Evolutionary conservation across 2,329 filamentous ascomycete species (phyloP).

Genomic region (Cadophora sp.): DNA sequence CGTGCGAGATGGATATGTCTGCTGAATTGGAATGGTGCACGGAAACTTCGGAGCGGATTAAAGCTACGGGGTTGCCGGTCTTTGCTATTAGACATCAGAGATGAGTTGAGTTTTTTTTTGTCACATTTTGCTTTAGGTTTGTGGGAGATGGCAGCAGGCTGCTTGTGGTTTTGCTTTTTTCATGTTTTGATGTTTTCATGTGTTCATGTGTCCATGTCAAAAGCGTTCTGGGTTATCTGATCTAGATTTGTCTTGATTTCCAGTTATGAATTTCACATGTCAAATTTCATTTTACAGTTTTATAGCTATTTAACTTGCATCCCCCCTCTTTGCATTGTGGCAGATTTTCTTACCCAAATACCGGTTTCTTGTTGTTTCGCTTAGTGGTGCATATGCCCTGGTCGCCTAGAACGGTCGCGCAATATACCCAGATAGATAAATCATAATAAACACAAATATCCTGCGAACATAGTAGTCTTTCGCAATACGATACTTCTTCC

Average conservation of each 20-base stretch:
- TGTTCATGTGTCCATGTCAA: too few species aligned
- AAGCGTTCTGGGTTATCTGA: neutral
- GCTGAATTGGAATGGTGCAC: constrained; percentile 28
- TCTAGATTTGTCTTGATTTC: neutral
- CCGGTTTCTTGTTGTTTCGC: too few species aligned
- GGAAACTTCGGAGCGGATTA: constrained; percentile 19
- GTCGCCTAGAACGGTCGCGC: neutral
- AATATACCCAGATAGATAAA: neutral
- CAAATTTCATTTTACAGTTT: neutral
- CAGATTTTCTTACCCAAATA: neutral
- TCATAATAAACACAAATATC: too few species aligned
- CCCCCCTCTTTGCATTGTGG: too few species aligned
- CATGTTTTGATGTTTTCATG: too few species aligned
- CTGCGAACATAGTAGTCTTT: too few species aligned
- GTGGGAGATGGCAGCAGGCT: neutral
- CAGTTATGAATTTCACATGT: neutral
- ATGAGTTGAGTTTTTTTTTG: neutral
- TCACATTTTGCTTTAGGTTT: too few species aligned
- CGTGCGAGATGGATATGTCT: constrained; percentile 20
- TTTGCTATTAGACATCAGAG: constrained; percentile 16
- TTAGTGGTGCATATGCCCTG: too few species aligned
- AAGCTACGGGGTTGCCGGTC: constrained; percentile 25
- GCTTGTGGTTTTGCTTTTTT: neutral
- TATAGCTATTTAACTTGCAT: neutral
- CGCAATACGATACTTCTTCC: too few species aligned